These are phyloP conservation scores for Coemansia sp. DNA, from an alignment of 192 early-diverging fungal genomes.

Conservation along the genomic window DNA sequence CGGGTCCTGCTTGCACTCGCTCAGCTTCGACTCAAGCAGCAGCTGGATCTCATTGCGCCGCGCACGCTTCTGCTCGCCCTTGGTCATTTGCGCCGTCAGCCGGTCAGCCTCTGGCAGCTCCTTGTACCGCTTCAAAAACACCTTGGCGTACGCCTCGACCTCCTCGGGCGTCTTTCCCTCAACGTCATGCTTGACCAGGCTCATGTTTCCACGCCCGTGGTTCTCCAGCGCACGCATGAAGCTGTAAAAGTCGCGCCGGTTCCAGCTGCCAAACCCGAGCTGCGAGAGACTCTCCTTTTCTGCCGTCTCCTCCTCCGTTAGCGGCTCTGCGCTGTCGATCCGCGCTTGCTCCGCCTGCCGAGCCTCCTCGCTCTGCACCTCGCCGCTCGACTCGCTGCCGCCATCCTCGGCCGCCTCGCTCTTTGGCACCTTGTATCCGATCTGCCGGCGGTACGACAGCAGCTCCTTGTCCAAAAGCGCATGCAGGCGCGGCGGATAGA, in stretches of 20 bases:
- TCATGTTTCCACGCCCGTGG: slow-evolving; percentile 74
- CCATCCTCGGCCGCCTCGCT: slow-evolving; percentile 40
- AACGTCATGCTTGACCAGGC: slow-evolving; percentile 76
- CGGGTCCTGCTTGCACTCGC: slow-evolving; percentile 64
- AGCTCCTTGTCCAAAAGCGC: slow-evolving; percentile 82
- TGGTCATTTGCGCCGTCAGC: slow-evolving; percentile 77
- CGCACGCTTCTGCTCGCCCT: slow-evolving; percentile 78
- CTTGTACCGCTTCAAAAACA: slow-evolving; percentile 85
- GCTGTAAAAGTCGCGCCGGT: slow-evolving; percentile 79
- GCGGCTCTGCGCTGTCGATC: slow-evolving; percentile 83
- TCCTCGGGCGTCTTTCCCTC: slow-evolving; percentile 89
- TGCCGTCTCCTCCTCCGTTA: slow-evolving; percentile 81
- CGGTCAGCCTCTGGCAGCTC: slow-evolving; percentile 89
- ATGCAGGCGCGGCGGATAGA: slow-evolving; percentile 73
- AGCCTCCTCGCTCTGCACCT: slow-evolving; percentile 55
- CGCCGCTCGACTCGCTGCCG: slow-evolving; percentile 12
- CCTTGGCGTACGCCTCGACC: slow-evolving; percentile 76
- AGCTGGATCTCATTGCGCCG: slow-evolving; percentile 80
- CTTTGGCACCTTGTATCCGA: slow-evolving; percentile 67
- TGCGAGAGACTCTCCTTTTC: slow-evolving; percentile 65
- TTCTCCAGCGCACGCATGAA: slow-evolving; percentile 84
- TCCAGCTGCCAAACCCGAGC: slow-evolving; percentile 88
- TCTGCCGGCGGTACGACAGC: slow-evolving; percentile 62
- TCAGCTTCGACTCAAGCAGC: slow-evolving; percentile 71
- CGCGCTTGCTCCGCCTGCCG: slow-evolving; percentile 72